Evolutionary conservation across 257 asterid genomes (phyloP), one percentile per base, ranked within the genome.

Genomic region (Primulina huaijiensis): DNA sequence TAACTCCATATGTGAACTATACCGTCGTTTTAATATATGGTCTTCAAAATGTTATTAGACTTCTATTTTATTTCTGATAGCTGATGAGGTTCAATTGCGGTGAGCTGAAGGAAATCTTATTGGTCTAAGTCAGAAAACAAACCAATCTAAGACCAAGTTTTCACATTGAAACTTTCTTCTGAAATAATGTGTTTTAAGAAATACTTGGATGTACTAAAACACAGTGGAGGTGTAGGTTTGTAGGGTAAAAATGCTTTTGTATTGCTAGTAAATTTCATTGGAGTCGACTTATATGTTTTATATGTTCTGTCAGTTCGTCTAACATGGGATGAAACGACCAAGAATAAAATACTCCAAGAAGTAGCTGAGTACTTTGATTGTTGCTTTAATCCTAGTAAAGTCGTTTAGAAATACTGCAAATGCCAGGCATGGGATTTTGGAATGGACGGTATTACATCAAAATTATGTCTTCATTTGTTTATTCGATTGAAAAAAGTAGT

Each of bases 11-110:
- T 29, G 72, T 19, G 19, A 38, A 23, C 60, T 43, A 19, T 62
- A n/a, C 33, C 43, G 10, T 46, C 38, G 66, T 68, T 62, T 40
- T 37, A 69, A 55, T 7, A 55, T 79, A 72, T 52, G 60, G 62
- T 34, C 55, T 25, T 69, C 43, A 38, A 38, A 67, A 40, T 27
- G 25, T 57, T 16, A 60, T 58, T 62, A 5, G 34, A 30, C 62
- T 43, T 33, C 25, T 43, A 29, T 43, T 34, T 58, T 63, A 21
- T 64, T 62, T 37, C 5, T 70, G 27, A 27, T 70, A 17, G 70
- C 10, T 52, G 65, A 53, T 37, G 56, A 8, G 17, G 5, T 23
- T 59, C 55, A 16, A 33, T 29, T 62, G 19, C 10, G 35, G 55
- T 3, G 7, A 66, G 40, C 68, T 33, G 20, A 17, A 64, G 11